These are phyloP conservation scores for Colletotrichum sojae DNA, from an alignment of 2,329 filamentous ascomycete genomes.

Conservation along the genomic window DNA sequence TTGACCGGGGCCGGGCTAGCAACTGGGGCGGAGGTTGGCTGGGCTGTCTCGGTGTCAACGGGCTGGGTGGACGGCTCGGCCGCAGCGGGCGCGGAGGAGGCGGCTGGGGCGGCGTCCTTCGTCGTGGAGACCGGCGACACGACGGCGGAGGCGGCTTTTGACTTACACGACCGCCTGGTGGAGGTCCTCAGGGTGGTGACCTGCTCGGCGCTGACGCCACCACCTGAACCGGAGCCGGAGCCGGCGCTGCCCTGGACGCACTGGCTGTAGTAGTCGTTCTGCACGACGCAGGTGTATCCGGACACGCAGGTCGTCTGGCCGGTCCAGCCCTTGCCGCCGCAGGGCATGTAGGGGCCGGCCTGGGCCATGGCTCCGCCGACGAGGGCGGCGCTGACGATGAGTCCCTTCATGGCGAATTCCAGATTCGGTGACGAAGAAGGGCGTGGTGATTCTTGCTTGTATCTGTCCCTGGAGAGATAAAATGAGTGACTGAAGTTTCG, in stretches of 20 bases:
- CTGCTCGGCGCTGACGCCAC: conserved; percentile 8
- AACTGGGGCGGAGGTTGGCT: neutral
- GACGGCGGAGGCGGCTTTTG: conserved; percentile 15
- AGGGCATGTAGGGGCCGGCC: conserved; percentile 50
- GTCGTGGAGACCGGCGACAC: conserved; percentile 17
- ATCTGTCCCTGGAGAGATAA: no score
- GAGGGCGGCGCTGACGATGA: conserved; percentile 27
- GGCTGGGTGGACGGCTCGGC: conserved; percentile 12
- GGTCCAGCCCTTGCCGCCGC: conserved; percentile 56
- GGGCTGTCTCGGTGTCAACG: conserved; percentile 27
- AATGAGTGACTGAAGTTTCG: conserved; percentile 23
- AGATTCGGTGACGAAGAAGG: conserved; percentile 9
- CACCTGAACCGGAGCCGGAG: conserved; percentile 1
- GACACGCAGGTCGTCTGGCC: conserved; percentile 57
- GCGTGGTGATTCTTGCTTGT: neutral
- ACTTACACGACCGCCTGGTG: conserved; percentile 30
- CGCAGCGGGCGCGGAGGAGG: neutral
- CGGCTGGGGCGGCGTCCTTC: neutral
- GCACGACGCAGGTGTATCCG: conserved; percentile 55
- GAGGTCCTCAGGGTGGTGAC: conserved; percentile 26
- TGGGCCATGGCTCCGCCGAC: conserved; percentile 32
- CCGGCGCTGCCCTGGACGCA: conserved; percentile 51
- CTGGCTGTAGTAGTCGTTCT: conserved; percentile 61
- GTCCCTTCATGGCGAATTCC: conserved; percentile 39
- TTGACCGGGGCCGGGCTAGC: neutral